Evolutionary conservation across 805 yeast genomes (phyloP).

Genomic region (Saccharomycopsis lassenensis): DNA sequence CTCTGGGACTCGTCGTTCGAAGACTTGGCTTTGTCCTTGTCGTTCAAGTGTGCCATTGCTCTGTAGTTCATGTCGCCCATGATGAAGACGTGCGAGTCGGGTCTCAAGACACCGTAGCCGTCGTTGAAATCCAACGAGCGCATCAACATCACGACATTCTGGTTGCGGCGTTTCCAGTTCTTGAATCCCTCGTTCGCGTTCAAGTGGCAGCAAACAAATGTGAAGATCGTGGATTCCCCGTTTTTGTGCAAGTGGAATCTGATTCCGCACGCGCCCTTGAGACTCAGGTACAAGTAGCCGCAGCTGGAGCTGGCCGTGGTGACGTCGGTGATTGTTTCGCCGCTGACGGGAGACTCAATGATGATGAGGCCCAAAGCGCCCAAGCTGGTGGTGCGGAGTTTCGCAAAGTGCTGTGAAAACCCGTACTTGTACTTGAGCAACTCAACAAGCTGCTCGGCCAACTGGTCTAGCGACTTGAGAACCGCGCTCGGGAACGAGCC

Average conservation of each 20-base stretch:
- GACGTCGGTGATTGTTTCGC: conserved; percentile 21
- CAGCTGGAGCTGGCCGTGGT: conserved; percentile 31
- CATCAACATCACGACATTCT: conserved; percentile 38
- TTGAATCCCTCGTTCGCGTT: conserved; percentile 65
- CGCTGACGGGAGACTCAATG: conserved; percentile 24
- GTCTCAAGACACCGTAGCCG: conserved; percentile 41
- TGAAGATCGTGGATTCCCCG: conserved; percentile 25
- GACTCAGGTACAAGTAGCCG: conserved; percentile 49
- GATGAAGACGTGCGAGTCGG: conserved; percentile 49
- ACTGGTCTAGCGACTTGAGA: conserved; percentile 26
- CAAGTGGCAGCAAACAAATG: conserved; percentile 63
- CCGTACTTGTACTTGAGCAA: conserved; percentile 29
- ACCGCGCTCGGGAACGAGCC: conserved; percentile 35
- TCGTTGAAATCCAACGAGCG: conserved; percentile 48
- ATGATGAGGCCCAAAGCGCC: conserved; percentile 52
- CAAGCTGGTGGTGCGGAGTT: conserved; percentile 33
- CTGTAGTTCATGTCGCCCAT: conserved; percentile 86
- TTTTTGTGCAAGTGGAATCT: conserved; percentile 28
- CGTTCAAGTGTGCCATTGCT: conserved; percentile 26
- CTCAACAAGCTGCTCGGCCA: conserved; percentile 26
- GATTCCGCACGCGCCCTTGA: conserved; percentile 68
- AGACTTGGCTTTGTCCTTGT: conserved; percentile 14
- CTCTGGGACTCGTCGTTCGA: conserved; percentile 6
- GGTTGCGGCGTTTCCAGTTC: conserved; percentile 38
- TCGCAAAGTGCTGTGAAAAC: conserved; percentile 27